Conservation (phyloP, 495 filamentous ascomycete species). For the Daldinia bambusicola region DNA sequence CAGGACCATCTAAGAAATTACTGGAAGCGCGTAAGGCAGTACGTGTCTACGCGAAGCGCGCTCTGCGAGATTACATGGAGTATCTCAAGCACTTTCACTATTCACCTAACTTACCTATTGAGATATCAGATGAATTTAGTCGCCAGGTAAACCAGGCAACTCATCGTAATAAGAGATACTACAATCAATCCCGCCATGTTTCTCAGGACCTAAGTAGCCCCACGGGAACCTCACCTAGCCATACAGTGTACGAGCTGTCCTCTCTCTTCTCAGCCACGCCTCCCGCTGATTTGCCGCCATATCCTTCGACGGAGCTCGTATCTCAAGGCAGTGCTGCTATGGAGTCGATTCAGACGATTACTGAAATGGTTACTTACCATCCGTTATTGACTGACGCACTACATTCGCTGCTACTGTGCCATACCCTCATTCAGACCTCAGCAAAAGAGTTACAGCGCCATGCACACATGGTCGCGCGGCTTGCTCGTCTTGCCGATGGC, state of each 20-base stretch:
- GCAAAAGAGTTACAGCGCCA: constrained; percentile 77
- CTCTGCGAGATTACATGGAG: constrained; percentile 73
- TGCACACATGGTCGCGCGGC: constrained; percentile 79
- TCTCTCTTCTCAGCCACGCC: constrained; percentile 66
- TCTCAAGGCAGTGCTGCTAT: constrained; percentile 35
- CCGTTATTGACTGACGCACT: constrained; percentile 79
- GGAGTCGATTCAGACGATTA: constrained; percentile 50
- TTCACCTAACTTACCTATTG: constrained; percentile 71
- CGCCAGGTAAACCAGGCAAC: constrained; percentile 69
- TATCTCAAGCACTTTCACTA: constrained; percentile 80
- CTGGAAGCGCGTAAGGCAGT: constrained; percentile 72
- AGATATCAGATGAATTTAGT: constrained; percentile 73
- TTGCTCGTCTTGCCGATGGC: constrained; percentile 77
- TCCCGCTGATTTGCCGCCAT: constrained; percentile 66
- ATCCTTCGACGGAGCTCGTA: constrained; percentile 58
- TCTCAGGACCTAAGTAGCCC: constrained; percentile 46
- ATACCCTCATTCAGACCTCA: constrained; percentile 78
- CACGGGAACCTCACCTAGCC: constrained; percentile 40
- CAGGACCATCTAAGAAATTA: constrained; percentile 57
- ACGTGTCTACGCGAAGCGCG: constrained; percentile 75
- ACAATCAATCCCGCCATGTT: constrained; percentile 40
- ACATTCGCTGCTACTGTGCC: constrained; percentile 76
- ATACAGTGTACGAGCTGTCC: constrained; percentile 59
- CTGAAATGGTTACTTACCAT: constrained; percentile 80
- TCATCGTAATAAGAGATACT: constrained; percentile 54